Percentiles rank a stretch among this genome's conserved stretches.
These are phyloP conservation scores for Xylaria sp. DNA, from an alignment of 495 filamentous ascomycete species.

Conservation along the genomic window DNA sequence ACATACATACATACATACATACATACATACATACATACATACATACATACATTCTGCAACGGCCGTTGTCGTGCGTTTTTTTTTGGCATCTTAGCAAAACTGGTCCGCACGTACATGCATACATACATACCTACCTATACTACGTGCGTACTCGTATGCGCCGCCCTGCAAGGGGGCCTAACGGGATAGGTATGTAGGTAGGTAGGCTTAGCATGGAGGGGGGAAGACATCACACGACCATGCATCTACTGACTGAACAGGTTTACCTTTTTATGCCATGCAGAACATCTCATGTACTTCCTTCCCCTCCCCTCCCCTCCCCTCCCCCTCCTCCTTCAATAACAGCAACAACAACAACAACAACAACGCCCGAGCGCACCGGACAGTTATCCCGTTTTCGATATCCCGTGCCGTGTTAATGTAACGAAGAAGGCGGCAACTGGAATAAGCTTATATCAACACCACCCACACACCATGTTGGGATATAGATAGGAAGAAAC, in stretches of 20 bases:
- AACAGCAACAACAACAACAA: no score
- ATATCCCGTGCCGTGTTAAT: no score
- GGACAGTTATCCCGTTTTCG: neutral
- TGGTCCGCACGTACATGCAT: no score
- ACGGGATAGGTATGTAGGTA: no score
- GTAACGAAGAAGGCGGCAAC: no score
- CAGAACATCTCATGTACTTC: neutral
- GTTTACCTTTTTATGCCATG: neutral
- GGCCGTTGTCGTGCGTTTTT: neutral
- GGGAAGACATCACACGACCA: constrained; percentile 15
- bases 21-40: no score
- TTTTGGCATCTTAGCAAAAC: neutral
- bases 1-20: no score
- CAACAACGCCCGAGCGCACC: neutral
- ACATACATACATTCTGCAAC: neutral
- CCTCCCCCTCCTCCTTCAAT: no score
- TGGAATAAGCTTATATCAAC: neutral
- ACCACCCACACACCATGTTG: neutral
- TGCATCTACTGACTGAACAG: neutral
- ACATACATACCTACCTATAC: no score
- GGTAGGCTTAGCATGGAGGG: no score
- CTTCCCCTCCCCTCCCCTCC: no score
- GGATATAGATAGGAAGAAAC: neutral
- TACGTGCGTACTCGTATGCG: neutral
- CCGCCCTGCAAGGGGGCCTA: constrained; percentile 8